Conservation (phyloP, 164 flowering plant species). For the Dillenia suffruticosa region DNA sequence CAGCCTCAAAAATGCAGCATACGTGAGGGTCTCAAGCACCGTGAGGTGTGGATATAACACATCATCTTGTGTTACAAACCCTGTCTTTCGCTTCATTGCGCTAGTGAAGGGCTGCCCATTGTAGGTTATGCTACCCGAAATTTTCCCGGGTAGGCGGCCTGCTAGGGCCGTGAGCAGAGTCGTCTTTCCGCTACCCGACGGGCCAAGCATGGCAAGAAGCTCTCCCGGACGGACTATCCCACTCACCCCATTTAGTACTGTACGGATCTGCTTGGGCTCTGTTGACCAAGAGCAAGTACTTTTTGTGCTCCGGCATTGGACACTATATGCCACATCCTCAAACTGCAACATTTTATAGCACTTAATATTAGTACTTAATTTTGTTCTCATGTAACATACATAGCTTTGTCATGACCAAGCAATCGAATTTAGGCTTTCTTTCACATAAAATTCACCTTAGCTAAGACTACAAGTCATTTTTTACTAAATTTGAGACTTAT, state of each 20-base stretch:
- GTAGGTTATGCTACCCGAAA: conserved; percentile 65
- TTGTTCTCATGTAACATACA: not conserved
- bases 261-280: conserved; percentile 34
- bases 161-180: conserved; percentile 78
- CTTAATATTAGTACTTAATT: not conserved
- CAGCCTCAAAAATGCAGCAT: conserved; percentile 65
- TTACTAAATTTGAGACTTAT: not conserved
- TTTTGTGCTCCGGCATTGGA: conserved; percentile 15
- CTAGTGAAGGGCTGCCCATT: conserved; percentile 63
- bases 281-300: conserved; percentile 22
- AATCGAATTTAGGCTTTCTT: not conserved
- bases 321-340: conserved; percentile 59
- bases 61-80: conserved; percentile 86
- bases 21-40: conserved; percentile 70
- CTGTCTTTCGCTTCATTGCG: conserved; percentile 54
- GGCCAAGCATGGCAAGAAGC: conserved; percentile 88
- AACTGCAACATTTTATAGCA: conserved; percentile 39
- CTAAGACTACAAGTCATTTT: not conserved
- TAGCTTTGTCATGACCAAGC: not conserved
- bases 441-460: not conserved
- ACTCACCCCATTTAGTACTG: conserved; percentile 54
- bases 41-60: conserved; percentile 85
- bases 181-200: conserved; percentile 94
- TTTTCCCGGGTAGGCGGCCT: conserved; percentile 62
- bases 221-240: conserved; percentile 81